Base-by-base conservation (phyloP, 2,329 filamentous ascomycete species). In the Neopestalotiopsis sp. region DNA sequence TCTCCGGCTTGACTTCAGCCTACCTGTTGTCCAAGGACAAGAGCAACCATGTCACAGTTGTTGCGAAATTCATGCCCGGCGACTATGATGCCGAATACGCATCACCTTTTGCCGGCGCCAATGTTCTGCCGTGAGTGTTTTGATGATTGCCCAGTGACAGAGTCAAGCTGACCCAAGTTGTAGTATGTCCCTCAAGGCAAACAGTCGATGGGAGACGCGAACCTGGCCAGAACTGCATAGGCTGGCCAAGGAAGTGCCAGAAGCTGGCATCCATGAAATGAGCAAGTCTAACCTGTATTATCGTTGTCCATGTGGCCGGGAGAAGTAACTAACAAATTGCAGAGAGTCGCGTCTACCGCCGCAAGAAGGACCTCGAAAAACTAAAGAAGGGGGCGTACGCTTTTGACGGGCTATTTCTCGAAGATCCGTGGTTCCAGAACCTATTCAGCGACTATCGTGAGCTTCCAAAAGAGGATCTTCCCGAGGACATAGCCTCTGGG, bases 71-170 rank as follows among this genome's bases (percentile, higher is more conserved):
- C 78, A 96, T 97, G 92, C 95, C 95, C 0, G 95, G 95, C 45
- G 95, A 98, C 82, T 96, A 95, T 80, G 92, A 95, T 73, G 91
- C 95, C 73, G 92, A 97, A 84, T 98, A 97, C 79, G 91, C 93
- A 0, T 97, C 93, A 5, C 76, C 76, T 3, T 74, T 72, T 61
- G 76, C 78, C 24, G 78, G 78, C 24, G 78, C 78, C 10, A 79
- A 79, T 61, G 75, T 78, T 42, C 40, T 79, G 32, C 76, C 77
- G 76, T 79, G 73, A 73, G 75, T 70, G 24, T 13, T 12, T 10
- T 20, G 4, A 5, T 2, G 13, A 13, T 28, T 28, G 13, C 12
- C 3, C n/a, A 5, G 13, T 9, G 14, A 65, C 32, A 30, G 13
- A 3, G 9, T 53, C 17, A n/a, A 20, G 13, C 56, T 67, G n/a